Evolutionary conservation across 1,284 basidiomycete species (phyloP).

Genomic region (Sanghuangporus baumii): DNA sequence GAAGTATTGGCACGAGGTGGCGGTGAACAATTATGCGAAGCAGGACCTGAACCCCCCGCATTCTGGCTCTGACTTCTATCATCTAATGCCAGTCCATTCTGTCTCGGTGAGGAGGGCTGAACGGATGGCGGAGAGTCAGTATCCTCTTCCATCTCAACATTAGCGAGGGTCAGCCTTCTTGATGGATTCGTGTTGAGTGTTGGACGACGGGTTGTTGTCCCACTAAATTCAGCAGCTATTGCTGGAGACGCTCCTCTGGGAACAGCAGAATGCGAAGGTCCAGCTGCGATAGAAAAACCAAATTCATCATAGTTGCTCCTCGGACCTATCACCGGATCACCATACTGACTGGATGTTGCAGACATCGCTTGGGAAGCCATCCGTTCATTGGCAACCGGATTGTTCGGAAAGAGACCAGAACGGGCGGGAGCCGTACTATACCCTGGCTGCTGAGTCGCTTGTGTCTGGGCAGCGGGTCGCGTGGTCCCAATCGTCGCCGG

Average conservation of each 20-base stretch:
- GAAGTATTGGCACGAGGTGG: slow-evolving; percentile 12
- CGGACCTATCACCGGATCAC: background rate
- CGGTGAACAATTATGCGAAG: slow-evolving; percentile 2
- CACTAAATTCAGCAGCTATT: background rate
- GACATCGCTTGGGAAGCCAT: slow-evolving; percentile 1
- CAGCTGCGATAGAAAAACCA: background rate
- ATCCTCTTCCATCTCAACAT: slow-evolving; percentile 16
- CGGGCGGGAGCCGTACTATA: slow-evolving; percentile 9
- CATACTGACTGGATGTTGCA: background rate
- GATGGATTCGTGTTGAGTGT: slow-evolving; percentile 1
- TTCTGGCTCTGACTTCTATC: background rate
- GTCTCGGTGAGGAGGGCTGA: slow-evolving; percentile 9
- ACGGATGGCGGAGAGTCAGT: slow-evolving; percentile 13
- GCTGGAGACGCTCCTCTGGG: background rate
- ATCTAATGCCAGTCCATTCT: slow-evolving; percentile 16
- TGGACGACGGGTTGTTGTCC: background rate
- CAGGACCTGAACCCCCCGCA: slow-evolving; percentile 7
- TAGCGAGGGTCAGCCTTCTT: slow-evolving; percentile 21
- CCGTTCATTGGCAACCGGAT: background rate
- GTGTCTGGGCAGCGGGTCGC: background rate
- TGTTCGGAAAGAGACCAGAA: slow-evolving; percentile 14
- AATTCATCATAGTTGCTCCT: slow-evolving; percentile 16
- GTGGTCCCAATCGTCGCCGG: slow-evolving; percentile 4
- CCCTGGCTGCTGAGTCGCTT: slow-evolving; percentile 3
- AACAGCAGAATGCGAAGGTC: background rate